phyloP scores from a whole-genome alignment of 768 basidiomycete genomes.

The Calocybe indica region DNA sequence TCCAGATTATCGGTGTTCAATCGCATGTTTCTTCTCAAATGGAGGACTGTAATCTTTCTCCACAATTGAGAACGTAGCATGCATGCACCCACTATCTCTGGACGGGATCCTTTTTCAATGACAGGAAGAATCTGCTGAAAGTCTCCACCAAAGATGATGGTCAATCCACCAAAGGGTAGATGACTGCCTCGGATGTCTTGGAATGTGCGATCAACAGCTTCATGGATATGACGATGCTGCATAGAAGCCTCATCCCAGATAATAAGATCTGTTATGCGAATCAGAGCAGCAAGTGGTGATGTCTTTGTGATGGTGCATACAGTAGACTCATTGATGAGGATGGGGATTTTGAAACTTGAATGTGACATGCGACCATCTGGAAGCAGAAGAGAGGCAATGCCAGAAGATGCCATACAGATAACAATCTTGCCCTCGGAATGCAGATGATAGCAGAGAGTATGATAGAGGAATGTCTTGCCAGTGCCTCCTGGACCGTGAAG shows the following conservation, averaged over 20 bases:
- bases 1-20: constrained; percentile 20
- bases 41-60: constrained; percentile 22
- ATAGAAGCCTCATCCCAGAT: constrained; percentile 42
- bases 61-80: constrained; percentile 33
- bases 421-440: constrained; percentile 20
- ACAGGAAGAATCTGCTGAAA: constrained; percentile 44
- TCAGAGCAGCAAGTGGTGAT: constrained; percentile 20
- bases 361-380: constrained; percentile 41
- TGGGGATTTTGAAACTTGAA: constrained; percentile 43
- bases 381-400: constrained; percentile 35
- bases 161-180: constrained; percentile 36
- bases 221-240: constrained; percentile 28
- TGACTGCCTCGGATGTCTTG: constrained; percentile 23
- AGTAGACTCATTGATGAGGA: constrained; percentile 21
- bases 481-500: constrained; percentile 30
- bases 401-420: constrained; percentile 38
- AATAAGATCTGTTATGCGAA: constrained; percentile 24
- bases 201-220: constrained; percentile 33
- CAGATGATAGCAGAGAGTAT: constrained; percentile 19
- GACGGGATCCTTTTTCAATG: constrained; percentile 27
- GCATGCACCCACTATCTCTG: constrained; percentile 31
- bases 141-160: constrained; percentile 43
- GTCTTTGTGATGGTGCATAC: constrained; percentile 26
- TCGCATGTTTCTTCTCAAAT: constrained; percentile 35
- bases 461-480: constrained; percentile 33